These are phyloP conservation scores for Vaccinium darrowii DNA, from an alignment of 148 eudicot species.

Conservation along the genomic window DNA sequence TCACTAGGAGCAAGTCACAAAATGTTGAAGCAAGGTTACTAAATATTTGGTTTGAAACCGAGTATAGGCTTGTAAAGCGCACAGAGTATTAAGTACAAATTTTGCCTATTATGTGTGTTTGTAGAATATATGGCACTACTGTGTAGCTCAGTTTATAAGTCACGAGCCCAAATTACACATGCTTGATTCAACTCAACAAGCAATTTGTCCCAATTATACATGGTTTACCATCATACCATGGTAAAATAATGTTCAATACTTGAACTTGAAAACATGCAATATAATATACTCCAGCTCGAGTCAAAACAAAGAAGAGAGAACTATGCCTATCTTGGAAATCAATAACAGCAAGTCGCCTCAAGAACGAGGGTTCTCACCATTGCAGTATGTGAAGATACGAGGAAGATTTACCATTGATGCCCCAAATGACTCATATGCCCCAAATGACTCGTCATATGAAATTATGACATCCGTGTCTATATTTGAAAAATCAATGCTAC, in stretches of 20 bases:
- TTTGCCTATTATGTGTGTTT: neutral
- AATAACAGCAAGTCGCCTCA: neutral
- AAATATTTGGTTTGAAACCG: neutral
- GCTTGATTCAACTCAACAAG: constrained; percentile 7
- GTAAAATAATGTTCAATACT: neutral
- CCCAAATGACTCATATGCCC: neutral
- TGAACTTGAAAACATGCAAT: neutral
- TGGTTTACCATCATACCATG: neutral
- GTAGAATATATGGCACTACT: neutral
- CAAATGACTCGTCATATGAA: neutral
- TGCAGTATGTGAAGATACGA: neutral
- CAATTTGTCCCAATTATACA: neutral
- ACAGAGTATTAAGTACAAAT: neutral
- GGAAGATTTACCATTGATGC: neutral
- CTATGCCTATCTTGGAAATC: neutral
- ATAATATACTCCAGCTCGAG: neutral
- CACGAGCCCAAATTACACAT: neutral
- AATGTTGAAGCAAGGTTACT: neutral
- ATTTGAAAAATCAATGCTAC: neutral
- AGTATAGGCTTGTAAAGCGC: neutral
- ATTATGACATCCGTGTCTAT: neutral
- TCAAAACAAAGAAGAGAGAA: neutral
- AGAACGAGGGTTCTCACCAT: neutral
- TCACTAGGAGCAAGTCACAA: neutral
- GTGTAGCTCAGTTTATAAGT: neutral